Evolutionary conservation across 306 rosid species (phyloP).

Genomic region (Argentina anserina): DNA sequence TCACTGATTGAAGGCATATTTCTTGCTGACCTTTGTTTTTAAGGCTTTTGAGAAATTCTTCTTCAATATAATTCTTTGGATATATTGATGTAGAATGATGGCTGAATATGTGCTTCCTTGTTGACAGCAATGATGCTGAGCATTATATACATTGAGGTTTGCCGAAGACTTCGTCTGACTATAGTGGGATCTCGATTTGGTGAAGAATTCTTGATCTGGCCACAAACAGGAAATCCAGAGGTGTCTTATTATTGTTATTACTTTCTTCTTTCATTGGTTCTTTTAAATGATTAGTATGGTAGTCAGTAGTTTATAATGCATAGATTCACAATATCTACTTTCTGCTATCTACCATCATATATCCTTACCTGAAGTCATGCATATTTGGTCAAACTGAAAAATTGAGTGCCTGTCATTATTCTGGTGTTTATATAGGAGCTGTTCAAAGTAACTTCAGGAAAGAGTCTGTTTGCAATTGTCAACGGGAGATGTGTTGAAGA

Average conservation of each 20-base stretch:
- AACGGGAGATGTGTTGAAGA: conserved; percentile 16
- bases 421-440: conserved; percentile 10
- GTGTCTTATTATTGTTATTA: background rate
- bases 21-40: background rate
- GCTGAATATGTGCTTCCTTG: background rate
- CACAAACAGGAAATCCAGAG: conserved; percentile 11
- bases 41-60: background rate
- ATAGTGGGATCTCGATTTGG: conserved; percentile 21
- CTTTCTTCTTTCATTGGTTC: background rate
- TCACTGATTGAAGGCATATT: conserved; percentile 12
- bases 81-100: background rate
- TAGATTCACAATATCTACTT: background rate
- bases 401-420: background rate
- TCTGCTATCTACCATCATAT: background rate
- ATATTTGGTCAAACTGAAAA: background rate
- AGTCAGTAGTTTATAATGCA: background rate
- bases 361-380: background rate
- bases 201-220: conserved; percentile 13
- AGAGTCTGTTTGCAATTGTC: conserved; percentile 11
- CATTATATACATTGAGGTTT: conserved; percentile 15
- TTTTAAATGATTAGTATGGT: background rate
- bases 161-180: conserved; percentile 4
- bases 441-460: conserved; percentile 15
- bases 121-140: conserved; percentile 19
- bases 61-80: background rate